Percentiles rank a stretch among this genome's conserved stretches.
These are phyloP conservation scores for Cyberlindnera lachancei DNA, from an alignment of 805 yeast genomes.

Conservation along the genomic window DNA sequence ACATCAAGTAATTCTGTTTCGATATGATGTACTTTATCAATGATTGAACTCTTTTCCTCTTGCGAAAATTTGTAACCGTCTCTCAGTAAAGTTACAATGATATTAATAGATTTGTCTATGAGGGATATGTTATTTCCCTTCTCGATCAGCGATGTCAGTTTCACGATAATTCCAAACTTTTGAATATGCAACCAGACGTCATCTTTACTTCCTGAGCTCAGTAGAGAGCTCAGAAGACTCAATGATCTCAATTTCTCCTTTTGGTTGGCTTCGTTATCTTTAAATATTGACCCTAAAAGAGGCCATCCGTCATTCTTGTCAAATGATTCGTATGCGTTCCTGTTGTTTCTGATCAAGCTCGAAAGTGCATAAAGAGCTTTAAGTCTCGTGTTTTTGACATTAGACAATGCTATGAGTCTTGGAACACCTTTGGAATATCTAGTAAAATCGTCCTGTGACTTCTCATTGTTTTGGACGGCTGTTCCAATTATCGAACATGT, in stretches of 20 bases:
- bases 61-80: slow-evolving; percentile 38
- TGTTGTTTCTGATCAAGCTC: slow-evolving; percentile 63
- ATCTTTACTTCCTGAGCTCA: slow-evolving; percentile 41
- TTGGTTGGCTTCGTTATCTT: slow-evolving; percentile 18
- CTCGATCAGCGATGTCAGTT: slow-evolving; percentile 21
- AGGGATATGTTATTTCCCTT: slow-evolving; percentile 35
- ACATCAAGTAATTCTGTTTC: slow-evolving; percentile 36
- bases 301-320: slow-evolving; percentile 57
- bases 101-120: slow-evolving; percentile 48
- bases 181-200: slow-evolving; percentile 33
- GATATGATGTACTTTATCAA: slow-evolving; percentile 30
- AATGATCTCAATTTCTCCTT: slow-evolving; percentile 46
- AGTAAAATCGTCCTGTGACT: slow-evolving; percentile 60
- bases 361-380: slow-evolving; percentile 79
- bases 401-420: slow-evolving; percentile 37
- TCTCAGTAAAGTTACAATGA: slow-evolving; percentile 39
- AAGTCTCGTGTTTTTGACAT: slow-evolving; percentile 25
- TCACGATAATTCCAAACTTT: slow-evolving; percentile 20
- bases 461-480: slow-evolving; percentile 86
- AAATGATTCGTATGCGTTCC: slow-evolving; percentile 48
- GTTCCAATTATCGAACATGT: slow-evolving; percentile 79
- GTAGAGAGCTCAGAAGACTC: slow-evolving; percentile 50
- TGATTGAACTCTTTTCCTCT: slow-evolving; percentile 33
- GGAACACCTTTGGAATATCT: slow-evolving; percentile 41
- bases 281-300: slow-evolving; percentile 29